Evolutionary conservation across 1,139 yeast genomes (phyloP), one percentile per base, ranked within the genome.

Genomic region (Saccharomycopsis hybrid): DNA sequence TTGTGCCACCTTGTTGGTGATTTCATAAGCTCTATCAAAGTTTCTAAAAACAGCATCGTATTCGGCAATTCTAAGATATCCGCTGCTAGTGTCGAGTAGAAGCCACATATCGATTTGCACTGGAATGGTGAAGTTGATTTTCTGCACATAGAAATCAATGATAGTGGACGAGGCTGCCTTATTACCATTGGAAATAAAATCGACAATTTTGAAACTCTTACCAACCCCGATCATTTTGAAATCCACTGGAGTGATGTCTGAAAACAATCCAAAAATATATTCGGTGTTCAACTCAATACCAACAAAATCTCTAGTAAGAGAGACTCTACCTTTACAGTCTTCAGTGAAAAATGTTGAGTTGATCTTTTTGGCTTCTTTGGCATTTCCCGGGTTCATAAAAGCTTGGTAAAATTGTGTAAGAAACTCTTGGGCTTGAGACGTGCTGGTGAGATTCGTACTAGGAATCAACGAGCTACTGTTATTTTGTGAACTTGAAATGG

Each of bases 251-350:
- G 46, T 48, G 9, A 47, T 38, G 7, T 48, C 42, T 7, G 52
- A 43, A 38, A 59, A 59, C n/a, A 58, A 38, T 4, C 60, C 62
- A 49, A 58, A 59, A 27, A 58, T 35, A 41, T 58, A 59, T 41
- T 58, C 61, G 18, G 61, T 59, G 44, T 58, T 58, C 45, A 58
- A 52, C 47, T 59, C 61, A 18, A 41, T 45, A 9, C 60, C 61
- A n/a, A 43, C 53, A 32, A 51, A 59, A 11, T 52, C 47, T 52
- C 62, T 54, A 5, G 62, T 57, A 32, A 57, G 47, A 28, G 55
- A 54, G 30, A 58, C 57, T 43, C 57, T 49, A 24, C 61, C 61
- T 13, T 49, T 50, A 31, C 47, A 51, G 46, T 55, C 56, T 29
- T 55, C 55, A 8, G 58, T 37, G 48, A 59, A 58, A 33, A 47